A percentile compares a stretch with the other conserved stretches of the same genome.
Evolutionary conservation across 345 rosid species (phyloP).

Genomic region (Hypericum androsaemum): DNA sequence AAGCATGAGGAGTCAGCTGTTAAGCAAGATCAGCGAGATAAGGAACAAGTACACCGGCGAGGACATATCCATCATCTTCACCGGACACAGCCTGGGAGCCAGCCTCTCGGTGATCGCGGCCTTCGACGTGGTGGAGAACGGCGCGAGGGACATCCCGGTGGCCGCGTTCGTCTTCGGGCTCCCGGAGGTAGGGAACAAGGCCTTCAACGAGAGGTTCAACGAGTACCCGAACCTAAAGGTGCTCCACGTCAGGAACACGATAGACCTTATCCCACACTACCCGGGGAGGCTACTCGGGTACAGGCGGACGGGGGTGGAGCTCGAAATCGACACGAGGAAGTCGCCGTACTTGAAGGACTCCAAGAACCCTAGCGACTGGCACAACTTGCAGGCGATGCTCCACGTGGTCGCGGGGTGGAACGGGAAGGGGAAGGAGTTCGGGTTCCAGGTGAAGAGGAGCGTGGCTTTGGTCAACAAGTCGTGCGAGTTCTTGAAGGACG

Average conservation of each 20-base stretch:
- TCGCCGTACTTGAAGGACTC: constrained; percentile 60
- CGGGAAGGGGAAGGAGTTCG: constrained; percentile 52
- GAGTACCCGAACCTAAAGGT: constrained; percentile 41
- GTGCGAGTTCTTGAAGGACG: constrained; percentile 53
- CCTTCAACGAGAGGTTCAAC: constrained; percentile 35
- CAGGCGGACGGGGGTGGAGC: constrained; percentile 31
- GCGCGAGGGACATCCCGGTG: constrained; percentile 42
- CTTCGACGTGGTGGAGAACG: constrained; percentile 66
- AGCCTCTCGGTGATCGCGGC: constrained; percentile 54
- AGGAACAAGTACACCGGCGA: constrained; percentile 40
- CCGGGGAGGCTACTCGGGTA: constrained; percentile 61
- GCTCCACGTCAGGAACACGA: constrained; percentile 51
- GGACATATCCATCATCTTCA: constrained; percentile 42
- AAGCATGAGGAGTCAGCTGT: constrained; percentile 51
- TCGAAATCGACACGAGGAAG: constrained; percentile 63
- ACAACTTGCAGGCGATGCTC: constrained; percentile 77
- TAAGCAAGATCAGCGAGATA: constrained; percentile 42
- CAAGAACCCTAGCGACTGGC: constrained; percentile 73
- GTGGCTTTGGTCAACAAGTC: constrained; percentile 81
- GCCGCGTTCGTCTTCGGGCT: constrained; percentile 66
- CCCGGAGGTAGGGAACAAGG: constrained; percentile 71
- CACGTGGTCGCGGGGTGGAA: constrained; percentile 82
- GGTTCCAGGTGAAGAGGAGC: constrained; percentile 65
- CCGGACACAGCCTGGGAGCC: constrained; percentile 87
- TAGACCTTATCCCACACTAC: constrained; percentile 64